Evolutionary conservation across 352 stramenopile species (phyloP).

Genomic region (Globisporangium takayamanum): DNA sequence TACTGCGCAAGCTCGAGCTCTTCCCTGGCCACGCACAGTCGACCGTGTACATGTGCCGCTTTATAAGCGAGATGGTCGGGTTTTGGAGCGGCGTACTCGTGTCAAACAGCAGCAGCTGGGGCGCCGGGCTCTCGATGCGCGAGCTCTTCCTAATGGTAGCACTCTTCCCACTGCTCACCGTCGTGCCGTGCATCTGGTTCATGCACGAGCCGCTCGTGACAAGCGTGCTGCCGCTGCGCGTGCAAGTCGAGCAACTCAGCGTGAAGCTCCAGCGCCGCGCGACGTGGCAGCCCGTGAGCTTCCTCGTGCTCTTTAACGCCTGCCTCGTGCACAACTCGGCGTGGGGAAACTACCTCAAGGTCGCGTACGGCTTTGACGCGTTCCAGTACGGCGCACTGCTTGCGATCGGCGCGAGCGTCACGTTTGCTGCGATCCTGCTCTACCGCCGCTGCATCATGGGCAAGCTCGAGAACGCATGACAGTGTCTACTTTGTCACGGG

Average conservation of each 20-base stretch:
- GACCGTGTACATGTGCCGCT: conserved; percentile 72
- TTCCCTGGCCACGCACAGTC: conserved; percentile 44
- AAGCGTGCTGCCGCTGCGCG: conserved; percentile 16
- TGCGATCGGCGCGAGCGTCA: conserved; percentile 61
- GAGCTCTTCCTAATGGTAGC: conserved; percentile 61
- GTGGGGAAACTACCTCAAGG: conserved; percentile 78
- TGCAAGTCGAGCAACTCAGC: conserved; percentile 41
- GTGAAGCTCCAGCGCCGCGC: conserved; percentile 58
- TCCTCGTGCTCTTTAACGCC: conserved; percentile 55
- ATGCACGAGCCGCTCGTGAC: conserved; percentile 45
- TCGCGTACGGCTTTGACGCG: conserved; percentile 59
- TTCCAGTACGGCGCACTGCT: conserved; percentile 76
- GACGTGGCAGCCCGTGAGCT: conserved; percentile 72
- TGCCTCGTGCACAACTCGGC: conserved; percentile 68
- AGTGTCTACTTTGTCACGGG: conserved; percentile 54
- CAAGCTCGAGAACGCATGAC: conserved; percentile 40
- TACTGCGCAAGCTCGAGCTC: conserved; percentile 36
- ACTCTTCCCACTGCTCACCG: conserved; percentile 44
- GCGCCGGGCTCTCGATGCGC: conserved; percentile 47
- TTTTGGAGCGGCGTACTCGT: conserved; percentile 63
- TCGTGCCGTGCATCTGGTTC: conserved; percentile 46
- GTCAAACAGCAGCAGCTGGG: conserved; percentile 51
- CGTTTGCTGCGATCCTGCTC: conserved; percentile 46
- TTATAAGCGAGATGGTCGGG: conserved; percentile 70
- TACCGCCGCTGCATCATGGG: conserved; percentile 49